Percentiles rank a stretch among this genome's conserved stretches.
phyloP scores from a whole-genome alignment of 1,284 basidiomycete genomes.

The Austroboletus niveus region DNA sequence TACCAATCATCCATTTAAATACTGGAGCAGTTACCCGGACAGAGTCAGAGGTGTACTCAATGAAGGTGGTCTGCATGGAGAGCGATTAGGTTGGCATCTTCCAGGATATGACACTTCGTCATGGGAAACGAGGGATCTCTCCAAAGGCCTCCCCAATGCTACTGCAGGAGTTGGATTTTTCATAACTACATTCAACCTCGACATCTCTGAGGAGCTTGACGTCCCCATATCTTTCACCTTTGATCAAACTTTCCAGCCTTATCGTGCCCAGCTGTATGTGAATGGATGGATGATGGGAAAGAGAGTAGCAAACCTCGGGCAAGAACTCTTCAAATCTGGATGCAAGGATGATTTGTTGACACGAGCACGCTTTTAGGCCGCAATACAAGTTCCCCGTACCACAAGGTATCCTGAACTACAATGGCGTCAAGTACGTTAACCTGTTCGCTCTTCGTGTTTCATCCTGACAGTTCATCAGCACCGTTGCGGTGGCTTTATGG shows the following conservation, averaged over 20 bases:
- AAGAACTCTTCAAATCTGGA: slow-evolving; percentile 2
- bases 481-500: slow-evolving; percentile 72
- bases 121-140: slow-evolving; percentile 56
- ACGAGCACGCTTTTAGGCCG: slow-evolving; percentile 42
- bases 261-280: slow-evolving; percentile 70
- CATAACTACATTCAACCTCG: slow-evolving; percentile 64
- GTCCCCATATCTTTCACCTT: slow-evolving; percentile 70
- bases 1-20: slow-evolving; percentile 1
- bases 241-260: slow-evolving; percentile 56
- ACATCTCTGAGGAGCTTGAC: slow-evolving; percentile 59
- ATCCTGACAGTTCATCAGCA: slow-evolving; percentile 42
- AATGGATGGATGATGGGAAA: slow-evolving; percentile 90
- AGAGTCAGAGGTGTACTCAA: slow-evolving; percentile 69
- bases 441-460: neutral
- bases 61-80: slow-evolving; percentile 78
- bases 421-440: slow-evolving; percentile 61
- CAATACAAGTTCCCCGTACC: slow-evolving; percentile 78
- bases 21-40: slow-evolving; percentile 54
- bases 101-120: slow-evolving; percentile 65
- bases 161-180: slow-evolving; percentile 76
- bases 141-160: slow-evolving; percentile 53
- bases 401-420: slow-evolving; percentile 70
- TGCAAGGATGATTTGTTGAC: slow-evolving; percentile 1
- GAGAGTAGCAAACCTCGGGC: slow-evolving; percentile 69
- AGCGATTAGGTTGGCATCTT: slow-evolving; percentile 80